Base-by-base conservation (phyloP, 163 green algal species). In the Trebouxia gelatinosa region DNA sequence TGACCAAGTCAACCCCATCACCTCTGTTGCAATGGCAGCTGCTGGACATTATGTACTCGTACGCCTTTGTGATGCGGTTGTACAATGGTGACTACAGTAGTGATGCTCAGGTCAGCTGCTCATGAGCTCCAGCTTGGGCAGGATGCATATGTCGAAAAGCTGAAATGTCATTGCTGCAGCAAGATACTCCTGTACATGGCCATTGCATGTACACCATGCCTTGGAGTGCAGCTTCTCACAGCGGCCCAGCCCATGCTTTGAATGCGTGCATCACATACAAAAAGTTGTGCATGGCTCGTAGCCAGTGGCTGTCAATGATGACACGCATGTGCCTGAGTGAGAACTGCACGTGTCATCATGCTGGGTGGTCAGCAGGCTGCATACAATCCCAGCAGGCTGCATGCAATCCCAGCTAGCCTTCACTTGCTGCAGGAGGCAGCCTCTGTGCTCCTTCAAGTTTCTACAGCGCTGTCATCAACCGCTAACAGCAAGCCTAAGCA, bases 1-100 rank as follows among this genome's bases (percentile, higher is more conserved):
- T 78, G 6, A 65, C 48, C 7, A 65, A 61, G 17, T 32, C 26
- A 35, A 17, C 34, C 16, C 70, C 82, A 26, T 80, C 75, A 48
- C 43, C 75, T 32, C 21, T 75, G 61, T 32, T 80, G 43, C 75
- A 34, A 11, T 80, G 62, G 62, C 75, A 74, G 61, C 29, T 75
- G 31, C 62, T 80, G 54, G 75, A 80, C 32, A 54, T 62, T 32
- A 1, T 80, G 23, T 80, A 80, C 35, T 26, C 61, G 19, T 80
- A 80, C 39, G 62, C 38, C 32, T 74, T 59, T 5, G 17, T 68
- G 2, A 46, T 80, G 59, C 61, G 75, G 1, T 32, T 80, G 28
- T 80, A 68, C 46, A 75, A 80, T 57, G 75, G 75, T 6, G 75
- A 80, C 32, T 67, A 37, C 29, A 23, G 16, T 1, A 54, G 21